These are phyloP conservation scores for Phycomyces nitens DNA, from an alignment of 192 early-diverging fungal species.

Conservation along the genomic window DNA sequence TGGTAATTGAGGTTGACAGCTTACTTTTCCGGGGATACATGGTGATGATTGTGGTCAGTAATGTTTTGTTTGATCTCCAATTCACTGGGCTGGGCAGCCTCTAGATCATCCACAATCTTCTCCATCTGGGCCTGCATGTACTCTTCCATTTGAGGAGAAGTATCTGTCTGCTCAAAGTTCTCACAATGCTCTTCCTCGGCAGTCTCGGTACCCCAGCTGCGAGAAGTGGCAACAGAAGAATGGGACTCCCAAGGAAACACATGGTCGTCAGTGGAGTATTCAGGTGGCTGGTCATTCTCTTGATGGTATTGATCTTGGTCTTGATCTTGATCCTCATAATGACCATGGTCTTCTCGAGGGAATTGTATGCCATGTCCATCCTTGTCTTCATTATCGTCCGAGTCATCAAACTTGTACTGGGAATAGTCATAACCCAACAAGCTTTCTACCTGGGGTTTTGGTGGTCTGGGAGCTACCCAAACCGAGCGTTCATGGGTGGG, in stretches of 20 bases:
- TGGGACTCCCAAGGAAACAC: conserved; percentile 5
- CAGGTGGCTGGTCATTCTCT: not conserved
- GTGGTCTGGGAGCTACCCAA: conserved; percentile 26
- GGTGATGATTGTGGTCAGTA: not conserved
- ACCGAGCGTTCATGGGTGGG: conserved; percentile 3
- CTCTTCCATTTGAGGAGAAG: not conserved
- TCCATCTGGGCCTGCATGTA: not conserved
- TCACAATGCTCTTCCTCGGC: not conserved
- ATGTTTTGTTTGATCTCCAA: not conserved
- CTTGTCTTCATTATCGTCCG: not conserved
- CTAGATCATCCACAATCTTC: not conserved
- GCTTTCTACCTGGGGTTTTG: conserved; percentile 12
- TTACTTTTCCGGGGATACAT: not conserved
- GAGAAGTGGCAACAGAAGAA: not conserved
- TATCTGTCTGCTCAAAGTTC: not conserved
- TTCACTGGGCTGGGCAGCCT: not conserved
- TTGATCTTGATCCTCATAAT: conserved; percentile 17
- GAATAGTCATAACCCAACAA: conserved; percentile 21
- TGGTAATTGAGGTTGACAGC: not conserved
- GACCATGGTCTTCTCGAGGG: not conserved
- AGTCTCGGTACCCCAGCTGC: conserved; percentile 22
- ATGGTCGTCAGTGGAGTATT: not conserved
- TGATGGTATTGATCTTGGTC: not conserved
- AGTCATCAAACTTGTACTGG: not conserved
- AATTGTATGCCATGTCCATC: not conserved